These are phyloP conservation scores for Pythium sp. DNA, from an alignment of 352 stramenopile genomes.

Conservation along the genomic window DNA sequence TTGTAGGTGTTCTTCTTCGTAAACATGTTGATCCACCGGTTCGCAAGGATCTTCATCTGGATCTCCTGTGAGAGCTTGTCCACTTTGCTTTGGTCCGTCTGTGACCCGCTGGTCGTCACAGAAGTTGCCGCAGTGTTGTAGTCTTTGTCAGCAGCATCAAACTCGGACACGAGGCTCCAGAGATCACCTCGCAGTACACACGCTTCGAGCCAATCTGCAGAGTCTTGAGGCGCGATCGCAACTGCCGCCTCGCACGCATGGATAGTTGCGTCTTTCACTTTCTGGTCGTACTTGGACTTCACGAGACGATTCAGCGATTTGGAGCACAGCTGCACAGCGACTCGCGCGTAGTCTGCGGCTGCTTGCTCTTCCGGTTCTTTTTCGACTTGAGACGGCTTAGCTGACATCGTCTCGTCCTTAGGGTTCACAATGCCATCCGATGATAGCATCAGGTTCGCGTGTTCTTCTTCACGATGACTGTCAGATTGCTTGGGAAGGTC, in stretches of 20 bases:
- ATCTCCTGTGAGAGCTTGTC: constrained; percentile 23
- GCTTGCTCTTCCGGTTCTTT: background rate
- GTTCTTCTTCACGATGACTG: background rate
- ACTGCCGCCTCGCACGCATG: constrained; percentile 48
- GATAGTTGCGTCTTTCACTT: constrained; percentile 32
- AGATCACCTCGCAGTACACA: constrained; percentile 52
- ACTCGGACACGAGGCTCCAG: constrained; percentile 41
- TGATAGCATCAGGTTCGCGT: background rate
- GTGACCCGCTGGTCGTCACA: background rate
- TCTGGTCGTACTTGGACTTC: constrained; percentile 36
- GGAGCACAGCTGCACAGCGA: constrained; percentile 35
- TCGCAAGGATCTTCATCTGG: constrained; percentile 40
- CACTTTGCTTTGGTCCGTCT: background rate
- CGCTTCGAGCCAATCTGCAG: constrained; percentile 31
- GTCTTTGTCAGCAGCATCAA: constrained; percentile 39
- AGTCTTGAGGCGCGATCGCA: constrained; percentile 25
- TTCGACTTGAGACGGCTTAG: background rate
- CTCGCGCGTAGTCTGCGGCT: constrained; percentile 23
- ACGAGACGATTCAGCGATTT: constrained; percentile 39
- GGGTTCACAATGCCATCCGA: background rate
- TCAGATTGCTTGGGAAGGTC: background rate
- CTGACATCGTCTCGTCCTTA: background rate
- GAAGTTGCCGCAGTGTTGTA: constrained; percentile 26
- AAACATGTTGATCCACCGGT: constrained; percentile 57
- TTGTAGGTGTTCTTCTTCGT: constrained; percentile 34